phyloP scores from a whole-genome alignment of 2,329 filamentous ascomycete genomes.

The Fusarium sp. region DNA sequence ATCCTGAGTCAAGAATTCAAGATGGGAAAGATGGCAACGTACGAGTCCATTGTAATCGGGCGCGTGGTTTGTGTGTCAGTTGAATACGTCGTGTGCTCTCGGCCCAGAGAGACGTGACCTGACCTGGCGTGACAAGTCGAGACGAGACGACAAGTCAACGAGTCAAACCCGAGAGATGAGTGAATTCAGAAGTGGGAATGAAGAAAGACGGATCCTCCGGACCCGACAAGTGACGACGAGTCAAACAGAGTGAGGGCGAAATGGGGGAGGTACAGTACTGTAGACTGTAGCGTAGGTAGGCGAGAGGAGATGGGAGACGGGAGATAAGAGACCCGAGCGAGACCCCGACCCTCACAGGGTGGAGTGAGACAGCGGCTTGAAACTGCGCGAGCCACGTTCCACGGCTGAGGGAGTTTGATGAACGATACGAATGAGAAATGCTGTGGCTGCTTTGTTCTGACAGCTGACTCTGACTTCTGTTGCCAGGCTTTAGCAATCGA shows the following conservation, averaged over 20 bases:
- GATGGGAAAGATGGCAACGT: slow-evolving; percentile 41
- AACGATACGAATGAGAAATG: slow-evolving; percentile 30
- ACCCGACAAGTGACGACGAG: slow-evolving; percentile 33
- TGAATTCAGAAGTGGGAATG: slow-evolving; percentile 28
- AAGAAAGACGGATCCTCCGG: slow-evolving; percentile 40
- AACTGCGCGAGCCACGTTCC: slow-evolving; percentile 42
- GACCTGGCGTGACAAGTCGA: slow-evolving; percentile 42
- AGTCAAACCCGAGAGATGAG: slow-evolving; percentile 21
- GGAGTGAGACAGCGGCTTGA: slow-evolving; percentile 32
- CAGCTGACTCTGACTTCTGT: slow-evolving; percentile 17
- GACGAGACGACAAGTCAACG: slow-evolving; percentile 28
- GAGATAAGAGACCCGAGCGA: slow-evolving; percentile 22
- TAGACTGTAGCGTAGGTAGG: neutral
- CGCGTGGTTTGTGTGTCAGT: slow-evolving; percentile 45
- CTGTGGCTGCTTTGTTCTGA: slow-evolving; percentile 37
- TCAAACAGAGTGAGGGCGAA: slow-evolving; percentile 29
- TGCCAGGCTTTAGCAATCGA: slow-evolving; percentile 30
- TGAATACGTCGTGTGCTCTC: slow-evolving; percentile 46
- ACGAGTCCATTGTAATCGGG: slow-evolving; percentile 51
- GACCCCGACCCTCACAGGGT: neutral
- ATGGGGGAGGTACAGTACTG: neutral
- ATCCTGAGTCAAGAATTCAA: slow-evolving; percentile 38
- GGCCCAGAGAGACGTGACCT: slow-evolving; percentile 47
- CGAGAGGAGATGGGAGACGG: slow-evolving; percentile 13
- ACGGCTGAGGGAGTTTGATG: slow-evolving; percentile 9